Evolutionary conservation across 768 basidiomycete species (phyloP), one percentile per base, ranked within the genome.

Genomic region (Dentipellis sp.): DNA sequence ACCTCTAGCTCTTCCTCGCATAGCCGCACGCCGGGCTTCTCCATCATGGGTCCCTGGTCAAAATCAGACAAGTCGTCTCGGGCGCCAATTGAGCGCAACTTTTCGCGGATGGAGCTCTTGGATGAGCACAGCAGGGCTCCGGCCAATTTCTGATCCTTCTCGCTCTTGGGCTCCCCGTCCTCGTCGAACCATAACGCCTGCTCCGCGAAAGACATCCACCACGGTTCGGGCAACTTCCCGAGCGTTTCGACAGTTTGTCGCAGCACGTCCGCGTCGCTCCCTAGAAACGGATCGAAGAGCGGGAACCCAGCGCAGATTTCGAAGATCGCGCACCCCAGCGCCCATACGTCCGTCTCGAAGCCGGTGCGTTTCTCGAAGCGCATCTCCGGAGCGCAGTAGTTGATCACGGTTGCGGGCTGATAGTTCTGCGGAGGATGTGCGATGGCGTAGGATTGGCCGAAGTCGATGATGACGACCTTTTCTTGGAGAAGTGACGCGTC

Each of bases 231-330:
- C 12, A 75, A 65, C 58, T 62, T 56, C n/a, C 75, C 75, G 3
- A 76, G 67, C 19, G 63, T 72, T 60, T 65, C 63, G 19, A 75
- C 68, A 6, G 54, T 71, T 63, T 74, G 62, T 55, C 55, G 70
- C 57, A 73, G 67, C 23, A 75, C 63, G 12, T 63, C 59, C 3
- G 36, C 53, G 40, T 68, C 65, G 54, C 65, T 60, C 11, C 67
- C 64, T 2, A 74, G 56, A 57, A 73, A 72, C 10, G 71, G 19
- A 9, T 74, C 73, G 55, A 75, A 76, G 50, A 76, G 71, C 22
- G 75, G 55, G 39, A 59, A 68, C 4, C 75, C 74, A 23, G 75
- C 71, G 17, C 74, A 69, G 55, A 75, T 72, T 63, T 75, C 70
- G 58, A 73, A 77, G 58, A 76, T 70, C 49, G 67, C 57, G 59